Evolutionary conservation across 2,329 filamentous ascomycete genomes (phyloP).

Genomic region (Xylaria sp.): DNA sequence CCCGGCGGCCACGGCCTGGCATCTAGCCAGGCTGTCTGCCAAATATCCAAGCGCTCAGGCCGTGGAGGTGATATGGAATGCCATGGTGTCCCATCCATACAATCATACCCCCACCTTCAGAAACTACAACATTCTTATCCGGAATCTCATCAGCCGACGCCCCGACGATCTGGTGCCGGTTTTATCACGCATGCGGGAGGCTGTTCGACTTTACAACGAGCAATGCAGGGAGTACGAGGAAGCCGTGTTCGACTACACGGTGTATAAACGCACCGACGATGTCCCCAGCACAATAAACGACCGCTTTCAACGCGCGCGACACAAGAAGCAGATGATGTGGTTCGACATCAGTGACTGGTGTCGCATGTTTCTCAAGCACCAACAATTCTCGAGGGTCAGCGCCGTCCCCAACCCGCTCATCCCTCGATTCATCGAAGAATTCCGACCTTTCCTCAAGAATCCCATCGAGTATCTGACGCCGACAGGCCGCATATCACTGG

Average conservation of each 20-base stretch:
- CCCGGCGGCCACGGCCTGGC: slow-evolving; percentile 53
- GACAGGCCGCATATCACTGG: slow-evolving; percentile 55
- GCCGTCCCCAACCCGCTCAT: slow-evolving; percentile 46
- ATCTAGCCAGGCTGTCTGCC: slow-evolving; percentile 46
- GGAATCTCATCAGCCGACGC: slow-evolving; percentile 50
- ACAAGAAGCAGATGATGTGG: slow-evolving; percentile 50
- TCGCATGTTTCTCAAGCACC: slow-evolving; percentile 37
- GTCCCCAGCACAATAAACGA: slow-evolving; percentile 28
- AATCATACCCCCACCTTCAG: slow-evolving; percentile 66
- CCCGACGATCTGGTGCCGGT: slow-evolving; percentile 26
- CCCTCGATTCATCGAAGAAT: slow-evolving; percentile 60
- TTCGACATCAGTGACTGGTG: slow-evolving; percentile 48
- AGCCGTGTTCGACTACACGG: slow-evolving; percentile 44
- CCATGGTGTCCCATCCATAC: slow-evolving; percentile 69
- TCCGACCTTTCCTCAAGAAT: slow-evolving; percentile 58
- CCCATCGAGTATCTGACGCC: slow-evolving; percentile 51
- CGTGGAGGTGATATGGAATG: slow-evolving; percentile 66
- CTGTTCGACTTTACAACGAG: slow-evolving; percentile 46
- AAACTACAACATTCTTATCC: slow-evolving; percentile 63
- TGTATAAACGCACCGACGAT: slow-evolving; percentile 44
- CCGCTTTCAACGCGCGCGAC: slow-evolving; percentile 45
- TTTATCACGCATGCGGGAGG: slow-evolving; percentile 47
- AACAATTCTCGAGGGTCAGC: slow-evolving; percentile 21
- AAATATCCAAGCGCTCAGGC: slow-evolving; percentile 55
- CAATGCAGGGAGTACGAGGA: slow-evolving; percentile 44